Evolutionary conservation across 305 asterid species (phyloP), one percentile per base, ranked within the genome.

Genomic region (Fraxinus nigra): DNA sequence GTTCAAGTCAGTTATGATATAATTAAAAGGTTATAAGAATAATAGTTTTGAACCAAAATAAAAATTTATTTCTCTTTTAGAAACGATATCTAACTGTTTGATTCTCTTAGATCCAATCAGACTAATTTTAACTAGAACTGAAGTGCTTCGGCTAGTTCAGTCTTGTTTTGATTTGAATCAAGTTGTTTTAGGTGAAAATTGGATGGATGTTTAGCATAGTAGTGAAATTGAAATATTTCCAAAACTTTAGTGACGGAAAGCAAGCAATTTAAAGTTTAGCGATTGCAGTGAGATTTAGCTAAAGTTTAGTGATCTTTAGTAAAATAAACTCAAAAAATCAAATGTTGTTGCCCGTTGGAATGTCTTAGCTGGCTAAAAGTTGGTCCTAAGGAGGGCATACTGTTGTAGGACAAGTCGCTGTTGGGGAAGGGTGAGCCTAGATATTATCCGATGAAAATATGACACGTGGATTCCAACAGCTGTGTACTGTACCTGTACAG

Each of bases 291-390:
- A 24, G 4, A 26, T 9, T 63, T 22, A 22, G 13, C 11, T 0
- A 18, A 59, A 4, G 11, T 59, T 7, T 0, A 56, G 75, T 26
- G 30, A 4, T 13, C 22, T 4, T 14, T 51, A 51, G 22, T 51
- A 16, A 51, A 51, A 51, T 11, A 4, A 76, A 78, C 18, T 24
- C 18, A 40, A n/a, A 34, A 75, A 69, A 40, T 35, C n/a, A 78
- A 78, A 80, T 56, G 37, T 37, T 65, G 59, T 83, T 72, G 81
- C 92, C 92, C 92, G 89, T 90, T 89, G 81, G 61, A 4, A 48
- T 81, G 83, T 86, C 87, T 86, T 84, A 83, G 89, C 89, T 84
- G 90, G 92, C 81, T 7, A 38, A 78, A 67, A 67, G 72, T 14
- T 67, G 84, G 76, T 65, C 13, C 69, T 0, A 11, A 34, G 26